Conservation (phyloP, 2,329 filamentous ascomycete genomes). For the Pseudogymnoascus sp. region DNA sequence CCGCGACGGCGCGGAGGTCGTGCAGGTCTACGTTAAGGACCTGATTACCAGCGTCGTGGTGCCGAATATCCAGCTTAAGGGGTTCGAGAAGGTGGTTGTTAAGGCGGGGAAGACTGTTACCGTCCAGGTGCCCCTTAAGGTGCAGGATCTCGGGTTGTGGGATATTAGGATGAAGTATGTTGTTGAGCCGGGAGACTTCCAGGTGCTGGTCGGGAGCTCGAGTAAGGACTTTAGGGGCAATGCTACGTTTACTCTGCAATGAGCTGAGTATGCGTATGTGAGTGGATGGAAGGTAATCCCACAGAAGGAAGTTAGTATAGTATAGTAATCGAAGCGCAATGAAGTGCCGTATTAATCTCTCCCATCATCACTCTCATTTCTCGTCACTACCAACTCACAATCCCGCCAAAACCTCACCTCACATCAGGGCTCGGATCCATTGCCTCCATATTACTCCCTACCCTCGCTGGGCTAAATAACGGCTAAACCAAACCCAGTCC, state of each 20-base stretch:
- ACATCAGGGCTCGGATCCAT: background rate
- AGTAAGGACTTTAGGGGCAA: slow-evolving; percentile 49
- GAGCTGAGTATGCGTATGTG: background rate
- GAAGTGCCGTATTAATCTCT: background rate
- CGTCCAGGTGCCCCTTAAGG: slow-evolving; percentile 51
- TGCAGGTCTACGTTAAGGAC: slow-evolving; percentile 48
- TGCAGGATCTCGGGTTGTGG: slow-evolving; percentile 66
- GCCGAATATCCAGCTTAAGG: slow-evolving; percentile 56
- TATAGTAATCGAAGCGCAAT: background rate
- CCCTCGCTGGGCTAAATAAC: background rate
- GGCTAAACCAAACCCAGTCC: background rate
- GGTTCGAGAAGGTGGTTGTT: slow-evolving; percentile 61
- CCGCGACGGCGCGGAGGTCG: slow-evolving; percentile 42
- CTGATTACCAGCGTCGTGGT: slow-evolving; percentile 53
- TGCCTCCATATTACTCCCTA: background rate
- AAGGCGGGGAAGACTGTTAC: slow-evolving; percentile 43
- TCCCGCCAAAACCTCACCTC: background rate
- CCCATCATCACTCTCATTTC: background rate
- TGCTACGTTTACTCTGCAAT: slow-evolving; percentile 44
- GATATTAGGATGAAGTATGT: slow-evolving; percentile 63
- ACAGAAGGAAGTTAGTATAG: background rate
- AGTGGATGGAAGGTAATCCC: background rate
- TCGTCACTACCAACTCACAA: background rate
- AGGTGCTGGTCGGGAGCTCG: slow-evolving; percentile 51
- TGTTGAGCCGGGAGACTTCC: slow-evolving; percentile 63